Evolutionary conservation across 2,329 filamentous ascomycete species (phyloP), one percentile per base, ranked within the genome.

Genomic region (Colletotrichum zoysiae): DNA sequence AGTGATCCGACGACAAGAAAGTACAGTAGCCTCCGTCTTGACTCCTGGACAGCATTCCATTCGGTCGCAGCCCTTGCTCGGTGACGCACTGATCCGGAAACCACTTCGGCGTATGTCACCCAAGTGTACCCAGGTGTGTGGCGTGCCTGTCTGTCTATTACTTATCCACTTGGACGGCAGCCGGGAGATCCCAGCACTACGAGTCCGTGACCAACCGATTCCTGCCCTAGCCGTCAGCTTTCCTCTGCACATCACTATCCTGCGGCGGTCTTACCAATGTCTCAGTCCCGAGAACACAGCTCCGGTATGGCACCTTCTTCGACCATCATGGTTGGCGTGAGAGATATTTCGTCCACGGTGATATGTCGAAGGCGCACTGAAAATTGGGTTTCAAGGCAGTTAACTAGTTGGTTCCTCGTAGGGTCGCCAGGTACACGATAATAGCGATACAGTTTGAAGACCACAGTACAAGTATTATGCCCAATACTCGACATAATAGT

Each of bases 311-410:
- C 20, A 5, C 81, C 81, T 14, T 77, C 78, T 5, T 78, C 76
- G 4, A 77, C 65, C 0, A 82, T 73, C 2, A 81, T 83, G 26
- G 71, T 71, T 0, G 82, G 81, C n/a, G 83, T 59, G 1, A 76
- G 64, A 59, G 77, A 74, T n/a, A 84, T 76, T 8, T 75, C 78
- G 44, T 79, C 75, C 5, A 71, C 72, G 0, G 78, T 77, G 55
- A 83, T 68, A 20, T 75, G 65, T 2, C 76, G 75, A 11, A 75
- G 70, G 42, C 67, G 65, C 18, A 82, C 73, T 30, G 30, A 30
- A 3, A 30, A 4, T 3, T 5, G 4, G 4, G 3, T 30, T 30
- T 30, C 30, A 30, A 30, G 30, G 30, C 30, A 5, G 30, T n/a
- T n/a, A n/a, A n/a, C n/a, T n/a, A n/a, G n/a, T 30, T 30, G 30